phyloP scores from a whole-genome alignment of 2,329 filamentous ascomycete genomes.

The Trematosphaeria pertusa region DNA sequence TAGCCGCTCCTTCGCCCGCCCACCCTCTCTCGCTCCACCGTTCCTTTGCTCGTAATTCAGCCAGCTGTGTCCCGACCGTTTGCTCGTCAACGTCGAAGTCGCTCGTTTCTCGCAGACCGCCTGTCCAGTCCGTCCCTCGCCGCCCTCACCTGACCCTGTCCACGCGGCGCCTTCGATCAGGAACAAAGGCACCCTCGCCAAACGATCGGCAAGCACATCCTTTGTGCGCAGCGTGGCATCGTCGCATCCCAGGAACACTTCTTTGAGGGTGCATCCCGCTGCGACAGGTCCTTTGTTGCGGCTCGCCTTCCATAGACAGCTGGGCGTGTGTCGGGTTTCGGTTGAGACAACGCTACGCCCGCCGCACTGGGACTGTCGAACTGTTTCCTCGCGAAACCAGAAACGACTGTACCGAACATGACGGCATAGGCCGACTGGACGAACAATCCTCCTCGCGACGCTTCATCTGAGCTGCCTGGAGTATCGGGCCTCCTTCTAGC shows the following conservation, averaged over 20 bases:
- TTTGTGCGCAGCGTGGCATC: too few relatives aligned
- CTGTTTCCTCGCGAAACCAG: conserved; percentile 24
- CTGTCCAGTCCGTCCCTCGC: too few relatives aligned
- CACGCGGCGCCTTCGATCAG: conserved; percentile 28
- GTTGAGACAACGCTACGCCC: conserved; percentile 24
- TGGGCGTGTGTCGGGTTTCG: conserved; percentile 22
- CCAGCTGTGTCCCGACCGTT: too few relatives aligned
- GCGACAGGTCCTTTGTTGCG: conserved; percentile 19
- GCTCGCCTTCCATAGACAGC: conserved; percentile 14
- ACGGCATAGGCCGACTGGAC: conserved; percentile 39
- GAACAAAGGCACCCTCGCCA: conserved; percentile 29
- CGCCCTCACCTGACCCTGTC: conserved; percentile 19
- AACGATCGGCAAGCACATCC: conserved; percentile 7
- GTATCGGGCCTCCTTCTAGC: conserved; percentile 35
- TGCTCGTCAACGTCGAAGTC: conserved; percentile 26
- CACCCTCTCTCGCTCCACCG: too few relatives aligned
- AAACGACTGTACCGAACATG: conserved; percentile 40
- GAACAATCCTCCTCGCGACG: conserved; percentile 29
- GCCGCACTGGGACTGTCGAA: conserved; percentile 27
- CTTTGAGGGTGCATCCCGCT: conserved; percentile 19
- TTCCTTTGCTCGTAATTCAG: too few relatives aligned
- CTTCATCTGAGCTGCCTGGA: conserved; percentile 30
- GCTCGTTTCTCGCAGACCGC: conserved; percentile 29
- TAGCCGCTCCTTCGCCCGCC: conserved; percentile 47
- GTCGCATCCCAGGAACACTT: conserved; percentile 13